phyloP scores from a whole-genome alignment of 2,329 filamentous ascomycete species.

The Akanthomyces uredinophilus region DNA sequence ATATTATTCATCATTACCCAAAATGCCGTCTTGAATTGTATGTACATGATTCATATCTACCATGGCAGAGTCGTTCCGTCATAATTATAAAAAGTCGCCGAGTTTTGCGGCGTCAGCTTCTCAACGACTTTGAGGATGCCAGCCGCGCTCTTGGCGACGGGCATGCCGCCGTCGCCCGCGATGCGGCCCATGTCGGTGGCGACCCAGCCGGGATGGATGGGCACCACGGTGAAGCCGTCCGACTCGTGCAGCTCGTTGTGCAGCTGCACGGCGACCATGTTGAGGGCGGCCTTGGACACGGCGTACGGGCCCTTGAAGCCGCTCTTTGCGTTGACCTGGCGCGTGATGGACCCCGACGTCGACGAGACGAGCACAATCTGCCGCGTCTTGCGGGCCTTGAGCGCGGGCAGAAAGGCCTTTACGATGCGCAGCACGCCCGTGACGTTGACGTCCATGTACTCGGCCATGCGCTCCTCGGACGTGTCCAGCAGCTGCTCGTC shows the following conservation, averaged over 20 bases:
- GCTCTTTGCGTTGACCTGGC: neutral
- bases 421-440: conserved; percentile 13
- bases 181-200: conserved; percentile 10
- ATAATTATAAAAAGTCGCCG: conserved; percentile 12
- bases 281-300: conserved; percentile 11
- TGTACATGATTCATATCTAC: conserved; percentile 2
- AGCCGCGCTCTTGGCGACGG: conserved; percentile 8
- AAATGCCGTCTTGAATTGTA: neutral
- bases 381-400: conserved; percentile 8
- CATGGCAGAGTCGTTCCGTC: conserved; percentile 10
- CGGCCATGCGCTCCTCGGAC: conserved; percentile 9
- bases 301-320: conserved; percentile 6
- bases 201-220: conserved; percentile 11
- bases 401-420: conserved; percentile 12
- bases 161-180: conserved; percentile 8
- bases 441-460: conserved; percentile 13
- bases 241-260: conserved; percentile 12
- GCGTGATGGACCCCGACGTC: conserved; percentile 1
- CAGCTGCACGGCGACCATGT: conserved; percentile 15
- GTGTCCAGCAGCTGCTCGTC: conserved; percentile 1
- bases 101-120: conserved; percentile 10
- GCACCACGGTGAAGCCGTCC: conserved; percentile 14
- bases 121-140: conserved; percentile 4
- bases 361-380: conserved; percentile 15
- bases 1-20: neutral